A percentile compares a stretch with the other conserved stretches of the same genome.
These are phyloP conservation scores for Datura wrightii DNA, from an alignment of 257 asterid species.

Conservation along the genomic window DNA sequence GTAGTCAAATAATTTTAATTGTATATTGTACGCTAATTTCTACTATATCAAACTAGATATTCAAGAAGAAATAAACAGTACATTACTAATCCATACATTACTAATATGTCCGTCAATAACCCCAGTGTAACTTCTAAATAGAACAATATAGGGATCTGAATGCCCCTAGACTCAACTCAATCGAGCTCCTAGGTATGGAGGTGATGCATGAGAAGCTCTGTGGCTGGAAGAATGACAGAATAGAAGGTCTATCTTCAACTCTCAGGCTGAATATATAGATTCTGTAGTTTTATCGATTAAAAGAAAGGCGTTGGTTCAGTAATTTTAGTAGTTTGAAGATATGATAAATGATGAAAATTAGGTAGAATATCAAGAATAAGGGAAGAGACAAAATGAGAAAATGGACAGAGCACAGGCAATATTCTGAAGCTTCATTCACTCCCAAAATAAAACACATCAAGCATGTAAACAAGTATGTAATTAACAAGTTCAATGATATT, in stretches of 20 bases:
- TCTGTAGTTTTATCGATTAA: not conserved
- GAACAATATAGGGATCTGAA: slow-evolving; percentile 21
- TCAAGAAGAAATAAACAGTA: not conserved
- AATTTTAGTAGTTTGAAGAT: not conserved
- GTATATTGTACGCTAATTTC: not conserved
- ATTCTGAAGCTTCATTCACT: not conserved
- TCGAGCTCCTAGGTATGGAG: not conserved
- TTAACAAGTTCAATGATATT: not conserved
- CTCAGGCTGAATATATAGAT: not conserved
- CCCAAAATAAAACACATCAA: not conserved
- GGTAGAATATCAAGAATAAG: not conserved
- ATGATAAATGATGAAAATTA: not conserved
- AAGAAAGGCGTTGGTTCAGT: not conserved
- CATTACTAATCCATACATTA: not conserved
- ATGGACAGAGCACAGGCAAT: not conserved
- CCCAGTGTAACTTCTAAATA: not conserved
- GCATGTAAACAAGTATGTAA: not conserved
- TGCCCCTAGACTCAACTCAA: slow-evolving; percentile 6
- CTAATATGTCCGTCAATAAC: not conserved
- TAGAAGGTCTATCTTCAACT: not conserved
- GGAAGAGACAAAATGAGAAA: not conserved
- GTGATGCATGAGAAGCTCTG: not conserved
- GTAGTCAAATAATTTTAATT: too few species aligned
- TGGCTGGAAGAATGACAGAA: slow-evolving; percentile 2
- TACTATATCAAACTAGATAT: not conserved